Base-by-base conservation (phyloP, 345 rosid species). In the Excoecaria cochinchinensis region DNA sequence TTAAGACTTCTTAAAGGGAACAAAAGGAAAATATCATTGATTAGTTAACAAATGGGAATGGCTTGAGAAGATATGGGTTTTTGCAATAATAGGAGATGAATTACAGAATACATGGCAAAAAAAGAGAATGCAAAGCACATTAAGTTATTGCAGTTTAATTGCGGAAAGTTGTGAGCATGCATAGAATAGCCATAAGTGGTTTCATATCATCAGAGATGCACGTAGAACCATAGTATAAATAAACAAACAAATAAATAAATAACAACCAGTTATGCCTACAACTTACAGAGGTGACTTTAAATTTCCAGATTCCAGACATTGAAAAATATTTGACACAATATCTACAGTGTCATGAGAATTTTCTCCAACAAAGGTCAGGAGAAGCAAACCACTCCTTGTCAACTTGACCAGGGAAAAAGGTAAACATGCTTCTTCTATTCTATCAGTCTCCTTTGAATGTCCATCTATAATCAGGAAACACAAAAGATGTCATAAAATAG, bases 351-450 rank as follows among this genome's bases (percentile, higher is more conserved):
- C 71, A 9, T 72, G 74, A 55, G 88, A 78, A 58, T 67, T 82
- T 59, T 85, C 88, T 55, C 60, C 64, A 19, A 86, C 88, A 78
- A 89, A 84, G 47, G 88, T 87, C 68, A 95, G 81, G 39, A 95
- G 90, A 81, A 95, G 86, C 90, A 95, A 81, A 53, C 97, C 99
- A 79, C 97, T 90, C 69, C 85, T 88, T 56, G 87, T 87, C 79
- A 95, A 81, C 91, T 95, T 95, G 74, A 95, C 99, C 68, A 95
- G 76, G 59, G 99, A 92, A 80, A 94, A 90, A 79, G 56, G 77
- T 79, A 79, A 80, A 73, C 77, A 71, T 8, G n/a, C 82, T 57
- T 82, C 85, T 67, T 47, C 78, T 39, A 47, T 69, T 62, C 42
- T 55, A 80, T 72, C 84, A 38, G 61, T 78, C 42, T 24, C 55